phyloP scores from a whole-genome alignment of 768 basidiomycete species.

The Boletus pseudopeckii region DNA sequence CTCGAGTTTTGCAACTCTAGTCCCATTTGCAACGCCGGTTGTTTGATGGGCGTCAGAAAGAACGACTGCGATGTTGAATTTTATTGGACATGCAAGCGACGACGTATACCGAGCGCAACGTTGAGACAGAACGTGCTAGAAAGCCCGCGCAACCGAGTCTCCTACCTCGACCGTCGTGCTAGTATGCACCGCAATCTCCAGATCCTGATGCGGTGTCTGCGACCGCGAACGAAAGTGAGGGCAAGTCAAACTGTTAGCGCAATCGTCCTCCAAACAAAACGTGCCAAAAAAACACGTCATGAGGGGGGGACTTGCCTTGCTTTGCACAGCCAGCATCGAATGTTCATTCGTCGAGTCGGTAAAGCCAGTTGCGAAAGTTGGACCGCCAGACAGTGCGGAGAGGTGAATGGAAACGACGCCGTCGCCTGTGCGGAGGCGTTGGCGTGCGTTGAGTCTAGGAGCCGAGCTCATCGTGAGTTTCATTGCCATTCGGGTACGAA shows the following conservation, averaged over 20 bases:
- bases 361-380: slow-evolving; percentile 3
- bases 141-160: neutral
- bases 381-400: slow-evolving; percentile 31
- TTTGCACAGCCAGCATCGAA: neutral
- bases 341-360: neutral
- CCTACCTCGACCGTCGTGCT: slow-evolving; percentile 1
- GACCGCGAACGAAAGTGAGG: neutral
- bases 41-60: too few relatives aligned
- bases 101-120: too few relatives aligned
- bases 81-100: neutral
- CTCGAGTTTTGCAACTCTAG: too few relatives aligned
- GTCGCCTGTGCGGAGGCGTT: slow-evolving; percentile 35
- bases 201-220: slow-evolving; percentile 1
- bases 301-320: neutral
- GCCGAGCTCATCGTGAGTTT: neutral
- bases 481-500: neutral
- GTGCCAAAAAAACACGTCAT: too few relatives aligned
- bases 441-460: slow-evolving; percentile 45
- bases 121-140: neutral
- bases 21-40: too few relatives aligned
- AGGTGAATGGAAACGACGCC: slow-evolving; percentile 43
- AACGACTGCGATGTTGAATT: too few relatives aligned
- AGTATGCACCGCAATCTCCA: slow-evolving; percentile 12
- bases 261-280: neutral
- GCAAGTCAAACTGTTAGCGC: neutral